phyloP scores from a whole-genome alignment of 495 filamentous ascomycete genomes.

The Tuber magnatum region DNA sequence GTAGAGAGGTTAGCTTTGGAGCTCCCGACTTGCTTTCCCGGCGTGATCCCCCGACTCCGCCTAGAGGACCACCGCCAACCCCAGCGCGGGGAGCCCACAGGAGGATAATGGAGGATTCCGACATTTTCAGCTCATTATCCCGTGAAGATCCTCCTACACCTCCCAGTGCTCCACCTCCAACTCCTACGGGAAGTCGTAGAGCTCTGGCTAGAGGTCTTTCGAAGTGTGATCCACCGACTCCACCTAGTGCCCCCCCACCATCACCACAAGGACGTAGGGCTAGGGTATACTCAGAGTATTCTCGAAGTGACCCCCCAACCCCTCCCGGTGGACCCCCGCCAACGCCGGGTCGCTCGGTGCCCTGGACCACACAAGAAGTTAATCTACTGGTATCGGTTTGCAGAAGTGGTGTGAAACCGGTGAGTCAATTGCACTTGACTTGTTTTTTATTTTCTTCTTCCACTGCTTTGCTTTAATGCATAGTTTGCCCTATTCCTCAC shows the following conservation, averaged over 20 bases:
- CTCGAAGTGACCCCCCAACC: slow-evolving; percentile 24
- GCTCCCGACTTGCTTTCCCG: slow-evolving; percentile 29
- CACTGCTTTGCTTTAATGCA: neutral
- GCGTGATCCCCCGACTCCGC: slow-evolving; percentile 30
- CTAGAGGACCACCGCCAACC: slow-evolving; percentile 26
- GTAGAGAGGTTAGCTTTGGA: slow-evolving; percentile 10
- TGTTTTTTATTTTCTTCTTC: slow-evolving; percentile 10
- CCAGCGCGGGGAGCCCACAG: slow-evolving; percentile 18
- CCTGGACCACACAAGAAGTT: slow-evolving; percentile 29
- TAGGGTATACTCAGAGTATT: slow-evolving; percentile 9
- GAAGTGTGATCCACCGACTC: slow-evolving; percentile 37
- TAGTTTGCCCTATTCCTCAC: neutral
- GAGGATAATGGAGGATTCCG: neutral
- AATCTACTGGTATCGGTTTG: slow-evolving; percentile 27
- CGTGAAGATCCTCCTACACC: slow-evolving; percentile 16
- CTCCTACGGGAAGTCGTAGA: slow-evolving; percentile 1
- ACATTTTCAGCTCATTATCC: slow-evolving; percentile 17
- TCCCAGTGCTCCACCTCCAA: slow-evolving; percentile 16
- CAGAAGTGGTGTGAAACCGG: slow-evolving; percentile 29
- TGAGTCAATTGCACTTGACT: slow-evolving; percentile 22
- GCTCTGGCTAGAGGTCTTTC: slow-evolving; percentile 21
- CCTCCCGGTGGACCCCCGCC: slow-evolving; percentile 21
- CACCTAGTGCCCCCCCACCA: slow-evolving; percentile 27
- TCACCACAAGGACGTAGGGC: slow-evolving; percentile 12
- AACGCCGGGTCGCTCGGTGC: slow-evolving; percentile 8